Evolutionary conservation across 371 early-diverging fungal species (phyloP).

Genomic region (Mucor plumbeus): DNA sequence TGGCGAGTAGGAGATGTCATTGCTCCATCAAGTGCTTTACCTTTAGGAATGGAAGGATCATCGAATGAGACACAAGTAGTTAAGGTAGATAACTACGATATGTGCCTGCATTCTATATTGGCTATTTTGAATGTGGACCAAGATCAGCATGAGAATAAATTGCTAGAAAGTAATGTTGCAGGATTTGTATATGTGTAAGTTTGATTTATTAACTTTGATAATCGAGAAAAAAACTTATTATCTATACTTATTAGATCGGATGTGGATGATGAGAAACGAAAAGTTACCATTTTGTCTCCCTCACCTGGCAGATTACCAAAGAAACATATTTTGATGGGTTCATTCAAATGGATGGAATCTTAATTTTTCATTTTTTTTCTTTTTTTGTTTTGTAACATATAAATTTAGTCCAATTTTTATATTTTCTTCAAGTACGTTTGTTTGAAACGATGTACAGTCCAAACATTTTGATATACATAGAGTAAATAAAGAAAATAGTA

Average conservation of each 20-base stretch:
- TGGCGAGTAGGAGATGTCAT: slow-evolving; percentile 86
- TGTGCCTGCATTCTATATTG: slow-evolving; percentile 85
- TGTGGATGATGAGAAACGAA: slow-evolving; percentile 79
- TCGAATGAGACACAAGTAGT: slow-evolving; percentile 79
- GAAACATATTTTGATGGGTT: slow-evolving; percentile 80
- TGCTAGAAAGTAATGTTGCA: slow-evolving; percentile 75
- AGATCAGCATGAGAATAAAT: slow-evolving; percentile 60
- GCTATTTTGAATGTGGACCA: slow-evolving; percentile 79
- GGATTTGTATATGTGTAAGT: slow-evolving; percentile 91
- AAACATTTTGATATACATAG: too few species aligned
- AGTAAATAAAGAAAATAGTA: too few species aligned
- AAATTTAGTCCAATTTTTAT: too few species aligned
- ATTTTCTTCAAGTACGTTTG: too few species aligned
- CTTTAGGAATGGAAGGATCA: slow-evolving; percentile 85
- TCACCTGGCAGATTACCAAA: slow-evolving; percentile 88
- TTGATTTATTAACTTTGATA: background rate
- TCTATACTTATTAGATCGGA: slow-evolving; percentile 62
- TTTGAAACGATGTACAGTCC: too few species aligned
- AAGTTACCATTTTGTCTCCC: slow-evolving; percentile 86
- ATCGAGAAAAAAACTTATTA: background rate
- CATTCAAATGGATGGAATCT: slow-evolving; percentile 83
- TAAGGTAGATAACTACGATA: slow-evolving; percentile 82
- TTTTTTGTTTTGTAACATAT: background rate
- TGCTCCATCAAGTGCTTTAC: slow-evolving; percentile 92
- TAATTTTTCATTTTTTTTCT: slow-evolving; percentile 13